Conservation (phyloP, 2,329 filamentous ascomycete genomes). For the Pseudogymnoascus sp. region DNA sequence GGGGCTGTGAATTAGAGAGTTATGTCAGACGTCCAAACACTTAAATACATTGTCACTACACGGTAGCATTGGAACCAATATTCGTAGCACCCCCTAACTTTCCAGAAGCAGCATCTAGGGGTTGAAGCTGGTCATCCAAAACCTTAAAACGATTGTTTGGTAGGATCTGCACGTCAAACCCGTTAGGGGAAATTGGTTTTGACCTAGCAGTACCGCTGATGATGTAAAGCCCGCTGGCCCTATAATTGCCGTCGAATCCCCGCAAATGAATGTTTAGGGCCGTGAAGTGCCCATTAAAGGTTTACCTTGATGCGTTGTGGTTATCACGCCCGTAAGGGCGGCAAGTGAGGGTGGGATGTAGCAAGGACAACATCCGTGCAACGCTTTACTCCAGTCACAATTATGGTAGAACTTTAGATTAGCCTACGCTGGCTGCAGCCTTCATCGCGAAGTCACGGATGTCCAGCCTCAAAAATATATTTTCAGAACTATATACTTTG, state of each 20-base stretch:
- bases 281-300: slow-evolving; percentile 19
- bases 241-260: slow-evolving; percentile 17
- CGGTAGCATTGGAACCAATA: slow-evolving; percentile 30
- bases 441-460: slow-evolving; percentile 25
- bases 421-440: slow-evolving; percentile 23
- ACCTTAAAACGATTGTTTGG: slow-evolving; percentile 19
- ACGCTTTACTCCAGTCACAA: slow-evolving; percentile 26
- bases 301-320: slow-evolving; percentile 22
- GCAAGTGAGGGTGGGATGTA: neutral
- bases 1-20: slow-evolving; percentile 16
- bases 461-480: slow-evolving; percentile 24
- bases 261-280: slow-evolving; percentile 22
- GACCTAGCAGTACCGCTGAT: slow-evolving; percentile 21
- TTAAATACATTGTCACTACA: slow-evolving; percentile 20
- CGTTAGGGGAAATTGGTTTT: slow-evolving; percentile 27
- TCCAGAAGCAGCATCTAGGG: slow-evolving; percentile 26
- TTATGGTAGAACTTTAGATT: slow-evolving; percentile 17
- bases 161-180: slow-evolving; percentile 27
- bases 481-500: neutral
- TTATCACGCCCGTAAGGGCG: slow-evolving; percentile 16
- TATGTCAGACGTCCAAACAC: neutral
- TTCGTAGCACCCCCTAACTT: slow-evolving; percentile 24
- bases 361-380: neutral
- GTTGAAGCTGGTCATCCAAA: slow-evolving; percentile 31
- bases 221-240: slow-evolving; percentile 19